Percentiles rank a stretch among this genome's conserved stretches.
phyloP scores from a whole-genome alignment of 805 yeast species.

The Saccharomycopsis synnaedendra region DNA sequence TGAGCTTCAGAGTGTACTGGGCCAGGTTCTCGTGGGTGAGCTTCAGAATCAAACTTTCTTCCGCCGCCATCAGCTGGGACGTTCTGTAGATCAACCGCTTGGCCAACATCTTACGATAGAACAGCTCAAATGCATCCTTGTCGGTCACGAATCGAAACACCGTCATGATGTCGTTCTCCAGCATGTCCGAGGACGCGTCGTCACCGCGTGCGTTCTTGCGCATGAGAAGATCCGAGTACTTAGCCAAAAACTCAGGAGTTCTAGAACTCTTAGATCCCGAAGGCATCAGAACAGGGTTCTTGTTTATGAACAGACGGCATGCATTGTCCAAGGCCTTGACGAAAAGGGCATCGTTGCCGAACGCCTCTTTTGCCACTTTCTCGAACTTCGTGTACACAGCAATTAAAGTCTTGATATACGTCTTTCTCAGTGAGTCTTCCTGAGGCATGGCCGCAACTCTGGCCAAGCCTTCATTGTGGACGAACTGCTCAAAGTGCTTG shows the following conservation, averaged over 20 bases:
- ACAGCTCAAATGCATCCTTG: slow-evolving; percentile 89
- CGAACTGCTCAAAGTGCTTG: slow-evolving; percentile 57
- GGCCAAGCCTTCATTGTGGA: slow-evolving; percentile 50
- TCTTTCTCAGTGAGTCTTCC: slow-evolving; percentile 38
- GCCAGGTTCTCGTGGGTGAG: slow-evolving; percentile 81
- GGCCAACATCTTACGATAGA: slow-evolving; percentile 82
- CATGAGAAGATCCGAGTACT: slow-evolving; percentile 74
- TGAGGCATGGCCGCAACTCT: slow-evolving; percentile 43
- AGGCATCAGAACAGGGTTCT: slow-evolving; percentile 68
- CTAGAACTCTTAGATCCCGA: slow-evolving; percentile 43
- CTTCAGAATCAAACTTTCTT: slow-evolving; percentile 73
- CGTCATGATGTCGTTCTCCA: slow-evolving; percentile 75
- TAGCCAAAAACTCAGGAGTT: slow-evolving; percentile 87
- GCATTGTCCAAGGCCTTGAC: slow-evolving; percentile 85
- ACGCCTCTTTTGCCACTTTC: slow-evolving; percentile 51
- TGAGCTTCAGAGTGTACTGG: slow-evolving; percentile 88
- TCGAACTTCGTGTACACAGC: slow-evolving; percentile 58
- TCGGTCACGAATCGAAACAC: slow-evolving; percentile 83
- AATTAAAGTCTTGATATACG: slow-evolving; percentile 69
- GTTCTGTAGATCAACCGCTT: slow-evolving; percentile 81
- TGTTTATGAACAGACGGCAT: slow-evolving; percentile 73
- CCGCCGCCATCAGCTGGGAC: slow-evolving; percentile 70
- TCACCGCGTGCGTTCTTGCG: slow-evolving; percentile 62
- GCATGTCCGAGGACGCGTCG: slow-evolving; percentile 60
- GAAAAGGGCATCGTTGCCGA: slow-evolving; percentile 65